These are phyloP conservation scores for Nicotiana benthamiana DNA, from an alignment of 257 asterid genomes.

Conservation along the genomic window DNA sequence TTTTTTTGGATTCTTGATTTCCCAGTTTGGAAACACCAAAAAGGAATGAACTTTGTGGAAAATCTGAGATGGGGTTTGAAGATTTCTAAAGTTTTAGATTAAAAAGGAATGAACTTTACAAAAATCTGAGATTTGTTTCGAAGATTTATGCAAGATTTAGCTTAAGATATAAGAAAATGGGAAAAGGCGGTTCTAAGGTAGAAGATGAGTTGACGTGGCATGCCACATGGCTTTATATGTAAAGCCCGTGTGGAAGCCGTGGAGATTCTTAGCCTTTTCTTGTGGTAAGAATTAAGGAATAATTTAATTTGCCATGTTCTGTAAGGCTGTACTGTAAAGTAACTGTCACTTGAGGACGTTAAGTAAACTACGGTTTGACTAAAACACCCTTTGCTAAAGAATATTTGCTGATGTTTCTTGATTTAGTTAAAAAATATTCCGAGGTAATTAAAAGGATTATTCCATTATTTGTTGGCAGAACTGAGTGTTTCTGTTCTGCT, in stretches of 20 bases:
- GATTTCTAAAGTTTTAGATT: no score
- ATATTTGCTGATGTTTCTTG: constrained; percentile 2
- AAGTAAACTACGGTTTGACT: not conserved
- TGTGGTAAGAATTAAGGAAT: not conserved
- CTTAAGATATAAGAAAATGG: not conserved
- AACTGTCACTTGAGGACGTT: not conserved
- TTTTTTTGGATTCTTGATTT: not conserved
- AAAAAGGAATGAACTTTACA: not conserved
- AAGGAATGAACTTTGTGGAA: not conserved
- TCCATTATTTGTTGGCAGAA: not conserved
- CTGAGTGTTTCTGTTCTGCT: not conserved
- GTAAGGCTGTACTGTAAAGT: not conserved
- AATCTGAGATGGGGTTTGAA: no score
- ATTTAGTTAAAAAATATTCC: not conserved
- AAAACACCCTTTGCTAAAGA: not conserved
- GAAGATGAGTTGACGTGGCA: constrained; percentile 1
- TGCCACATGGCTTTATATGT: not conserved
- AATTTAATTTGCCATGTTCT: not conserved
- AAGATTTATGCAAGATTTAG: not conserved
- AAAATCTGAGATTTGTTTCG: not conserved
- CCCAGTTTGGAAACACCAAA: not conserved
- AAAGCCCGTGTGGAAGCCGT: not conserved
- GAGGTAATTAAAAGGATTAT: not conserved
- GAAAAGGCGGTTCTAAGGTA: not conserved
- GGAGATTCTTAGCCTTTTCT: not conserved